Percentiles rank a stretch among this genome's conserved stretches.
Conservation (phyloP, 2,329 filamentous ascomycete species). For the Phialophora verrucosa region DNA sequence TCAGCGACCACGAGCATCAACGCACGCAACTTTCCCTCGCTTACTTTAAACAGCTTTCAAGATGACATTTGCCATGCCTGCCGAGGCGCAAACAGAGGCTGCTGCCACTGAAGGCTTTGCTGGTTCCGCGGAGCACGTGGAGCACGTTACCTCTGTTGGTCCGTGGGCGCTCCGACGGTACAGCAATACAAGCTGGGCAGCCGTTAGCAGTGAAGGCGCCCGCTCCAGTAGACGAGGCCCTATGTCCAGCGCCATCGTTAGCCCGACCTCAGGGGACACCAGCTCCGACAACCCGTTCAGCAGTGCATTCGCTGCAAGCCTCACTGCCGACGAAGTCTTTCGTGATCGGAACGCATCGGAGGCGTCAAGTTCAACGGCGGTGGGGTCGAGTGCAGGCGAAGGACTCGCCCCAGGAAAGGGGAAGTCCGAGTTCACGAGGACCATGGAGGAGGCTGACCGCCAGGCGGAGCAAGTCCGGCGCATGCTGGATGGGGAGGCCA, state of each 20-base stretch:
- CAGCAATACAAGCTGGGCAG: slow-evolving; percentile 10
- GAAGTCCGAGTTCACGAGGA: slow-evolving; percentile 4
- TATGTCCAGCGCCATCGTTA: slow-evolving; percentile 1
- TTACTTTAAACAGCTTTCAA: neutral
- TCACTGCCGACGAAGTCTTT: neutral
- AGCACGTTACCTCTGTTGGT: slow-evolving; percentile 6
- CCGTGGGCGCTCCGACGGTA: slow-evolving; percentile 8
- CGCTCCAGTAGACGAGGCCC: slow-evolving; percentile 9
- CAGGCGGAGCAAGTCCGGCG: slow-evolving; percentile 1
- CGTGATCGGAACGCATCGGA: neutral
- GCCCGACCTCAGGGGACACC: neutral
- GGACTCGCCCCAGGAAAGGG: neutral
- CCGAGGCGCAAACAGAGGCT: neutral
- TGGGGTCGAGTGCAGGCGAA: neutral
- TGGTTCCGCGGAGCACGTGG: slow-evolving; percentile 1
- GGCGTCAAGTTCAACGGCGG: slow-evolving; percentile 2
- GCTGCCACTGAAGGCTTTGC: neutral
- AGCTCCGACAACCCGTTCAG: neutral
- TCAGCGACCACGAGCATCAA: neutral
- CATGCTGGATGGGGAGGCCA: slow-evolving; percentile 3
- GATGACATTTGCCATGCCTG: neutral
- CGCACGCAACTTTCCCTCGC: neutral
- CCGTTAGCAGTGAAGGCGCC: neutral
- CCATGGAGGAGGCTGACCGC: slow-evolving; percentile 12
- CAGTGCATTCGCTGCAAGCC: slow-evolving; percentile 1